phyloP scores from a whole-genome alignment of 2,329 filamentous ascomycete genomes.

The Claviceps humidiphila region DNA sequence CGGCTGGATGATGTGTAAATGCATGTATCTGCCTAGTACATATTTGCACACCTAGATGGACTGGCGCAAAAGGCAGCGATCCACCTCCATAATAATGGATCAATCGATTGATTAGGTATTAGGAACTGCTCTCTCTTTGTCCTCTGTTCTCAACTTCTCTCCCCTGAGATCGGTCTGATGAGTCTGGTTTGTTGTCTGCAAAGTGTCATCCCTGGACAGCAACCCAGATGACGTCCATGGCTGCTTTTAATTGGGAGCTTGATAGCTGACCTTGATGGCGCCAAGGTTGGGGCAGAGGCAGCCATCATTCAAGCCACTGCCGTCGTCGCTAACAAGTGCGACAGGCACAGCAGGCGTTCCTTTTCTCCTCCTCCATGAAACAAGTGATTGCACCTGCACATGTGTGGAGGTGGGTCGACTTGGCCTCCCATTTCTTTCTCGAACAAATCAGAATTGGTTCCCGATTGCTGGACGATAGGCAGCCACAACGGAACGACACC shows the following conservation, averaged over 20 bases:
- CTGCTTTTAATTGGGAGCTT: background rate
- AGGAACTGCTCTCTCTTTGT: background rate
- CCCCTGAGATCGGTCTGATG: background rate
- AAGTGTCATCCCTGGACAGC: background rate
- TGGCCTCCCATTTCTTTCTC: background rate
- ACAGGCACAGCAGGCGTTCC: background rate
- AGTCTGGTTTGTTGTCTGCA: background rate
- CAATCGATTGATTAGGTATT: too few species aligned
- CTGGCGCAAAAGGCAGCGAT: background rate
- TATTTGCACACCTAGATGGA: too few species aligned
- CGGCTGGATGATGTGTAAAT: too few species aligned
- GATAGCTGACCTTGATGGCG: background rate
- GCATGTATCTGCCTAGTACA: too few species aligned
- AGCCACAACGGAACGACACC: background rate
- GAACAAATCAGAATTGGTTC: background rate
- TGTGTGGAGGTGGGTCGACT: background rate
- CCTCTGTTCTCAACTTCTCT: background rate
- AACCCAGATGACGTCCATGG: background rate
- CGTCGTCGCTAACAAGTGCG: background rate
- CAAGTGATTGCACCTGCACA: background rate
- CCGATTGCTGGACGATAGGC: background rate
- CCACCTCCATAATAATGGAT: constrained; percentile 2
- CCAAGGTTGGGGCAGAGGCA: background rate
- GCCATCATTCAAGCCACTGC: background rate
- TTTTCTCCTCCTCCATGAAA: background rate